Evolutionary conservation across 2,329 filamentous ascomycete genomes (phyloP), one percentile per base, ranked within the genome.

Genomic region (Neoscytalidium dimidiatum): DNA sequence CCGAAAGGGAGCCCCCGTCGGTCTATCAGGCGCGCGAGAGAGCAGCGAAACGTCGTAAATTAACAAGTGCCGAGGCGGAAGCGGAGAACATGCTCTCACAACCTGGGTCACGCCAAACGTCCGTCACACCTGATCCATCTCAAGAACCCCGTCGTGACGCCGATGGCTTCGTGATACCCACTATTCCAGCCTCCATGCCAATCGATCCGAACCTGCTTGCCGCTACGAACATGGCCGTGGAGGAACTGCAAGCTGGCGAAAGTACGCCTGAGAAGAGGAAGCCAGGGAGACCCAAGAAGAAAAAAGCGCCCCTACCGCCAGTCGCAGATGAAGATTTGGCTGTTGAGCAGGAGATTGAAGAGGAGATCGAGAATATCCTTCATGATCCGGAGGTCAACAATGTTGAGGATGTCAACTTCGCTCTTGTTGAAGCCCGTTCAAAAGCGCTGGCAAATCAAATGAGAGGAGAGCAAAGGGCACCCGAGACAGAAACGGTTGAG

Each of bases 1-100:
- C 89, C 26, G 80, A 85, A 26, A 72, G 70, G n/a, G 68, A 71
- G 38, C 95, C 95, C 0, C 95, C 95, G 0, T 90, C 92, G 0
- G 91, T 95, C 69, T 92, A 91, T 73, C 85, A 87, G 71, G 84
- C 90, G 71, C 81, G 85, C 23, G 81, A 79, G 84, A 77, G 83
- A 60, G 74, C 77, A 56, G 69, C 77, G 63, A 77, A 75, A 28
- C 73, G 71, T 26, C 72, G 71, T 56, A 76, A 74, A 66, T 66
- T 68, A 53, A 75, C 70, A 66, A 62, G 21, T 1, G 26, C 11
- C 9, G 49, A 69, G 68, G 46, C 68, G 66, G 64, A 72, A 46
- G 33, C 29, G 11, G 63, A 62, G 14, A 56, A 56, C n/a, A 46
- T 43, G 1, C 21, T 44, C 23, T 52, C 48, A 21, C 33, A 52